These are phyloP conservation scores for Erigeron canadensis DNA, from an alignment of 129 eudicot genomes.

Conservation along the genomic window DNA sequence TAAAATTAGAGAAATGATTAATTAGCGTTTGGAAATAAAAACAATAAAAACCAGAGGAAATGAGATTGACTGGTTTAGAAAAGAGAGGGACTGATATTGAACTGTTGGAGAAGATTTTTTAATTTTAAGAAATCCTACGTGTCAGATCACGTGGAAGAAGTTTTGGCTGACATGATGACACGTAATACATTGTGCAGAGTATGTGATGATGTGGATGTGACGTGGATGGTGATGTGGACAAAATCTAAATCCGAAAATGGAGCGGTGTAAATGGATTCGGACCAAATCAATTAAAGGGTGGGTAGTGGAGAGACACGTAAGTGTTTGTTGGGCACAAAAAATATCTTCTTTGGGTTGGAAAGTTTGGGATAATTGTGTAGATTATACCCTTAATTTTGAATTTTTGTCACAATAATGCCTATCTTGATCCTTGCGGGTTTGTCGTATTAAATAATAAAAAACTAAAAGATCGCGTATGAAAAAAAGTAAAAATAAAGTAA, in stretches of 20 bases:
- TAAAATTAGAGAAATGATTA: conserved; percentile 5
- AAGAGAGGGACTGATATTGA: conserved; percentile 25
- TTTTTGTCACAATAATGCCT: not conserved
- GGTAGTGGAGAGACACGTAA: conserved; percentile 29
- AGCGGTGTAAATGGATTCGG: conserved; percentile 26
- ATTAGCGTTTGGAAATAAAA: conserved; percentile 21
- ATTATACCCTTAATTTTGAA: not conserved
- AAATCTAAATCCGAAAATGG: conserved; percentile 35
- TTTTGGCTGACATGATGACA: conserved; percentile 27
- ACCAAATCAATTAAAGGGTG: conserved; percentile 19
- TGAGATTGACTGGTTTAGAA: conserved; percentile 33
- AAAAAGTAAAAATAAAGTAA: no score
- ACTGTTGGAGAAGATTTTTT: not conserved
- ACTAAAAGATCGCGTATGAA: no score
- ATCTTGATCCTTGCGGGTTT: no score
- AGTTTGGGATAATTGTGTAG: not conserved
- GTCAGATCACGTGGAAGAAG: conserved; percentile 38
- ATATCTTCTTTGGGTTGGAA: conserved; percentile 16
- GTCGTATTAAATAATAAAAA: no score
- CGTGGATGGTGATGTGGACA: conserved; percentile 35
- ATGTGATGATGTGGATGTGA: conserved; percentile 1
- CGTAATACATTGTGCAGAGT: conserved; percentile 11
- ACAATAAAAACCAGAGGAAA: conserved; percentile 19
- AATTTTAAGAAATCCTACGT: conserved; percentile 11
- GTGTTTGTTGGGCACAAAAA: conserved; percentile 10